Evolutionary conservation across 371 early-diverging fungal species (phyloP), one percentile per base, ranked within the genome.

Genomic region (Batrachochytrium dendrobatidis): DNA sequence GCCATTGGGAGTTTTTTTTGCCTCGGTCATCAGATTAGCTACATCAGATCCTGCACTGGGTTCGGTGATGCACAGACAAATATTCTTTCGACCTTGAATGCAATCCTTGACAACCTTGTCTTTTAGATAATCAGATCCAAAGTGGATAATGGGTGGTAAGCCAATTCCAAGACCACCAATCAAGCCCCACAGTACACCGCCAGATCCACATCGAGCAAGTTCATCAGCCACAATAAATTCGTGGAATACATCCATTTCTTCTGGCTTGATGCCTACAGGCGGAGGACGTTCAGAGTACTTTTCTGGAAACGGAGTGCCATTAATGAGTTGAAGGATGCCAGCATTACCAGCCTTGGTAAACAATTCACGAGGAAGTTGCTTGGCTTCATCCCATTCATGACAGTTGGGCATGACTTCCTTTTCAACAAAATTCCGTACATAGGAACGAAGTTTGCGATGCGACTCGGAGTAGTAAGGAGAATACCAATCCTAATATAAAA

Each of bases 381-480:
- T 90, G 56, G 82, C 83, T 65, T 92, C 91, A 59, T 89, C 89
- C 91, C 92, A 92, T 65, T 89, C 88, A 65, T 84, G 82, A 58
- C 82, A 79, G 68, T 73, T 84, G 22, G 91, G 90, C 80, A 84
- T 89, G 56, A 91, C 74, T 62, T 92, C 87, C 55, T 80, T 80
- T 26, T 90, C 89, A 45, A 87, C 85, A 67, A 87, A 91, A n/a
- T 72, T 70, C 55, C 93, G 83, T 28, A 89, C 72, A 25, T 53
- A 69, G 34, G 80, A 80, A 20, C 91, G 83, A 10, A 90, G 64
- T 20, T 73, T 70, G 39, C 86, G 80, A 67, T 92, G 93, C 12
- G 83, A 75, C 28, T 88, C 88, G 24, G 84, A 86, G 74, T 90
- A 70, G 62, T 83, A 86, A 17, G 88, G 67, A 80, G 73, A 73